Percentiles rank a stretch among this genome's conserved stretches.
Conservation (phyloP, 805 yeast genomes). For the Alloascoidea africana region DNA sequence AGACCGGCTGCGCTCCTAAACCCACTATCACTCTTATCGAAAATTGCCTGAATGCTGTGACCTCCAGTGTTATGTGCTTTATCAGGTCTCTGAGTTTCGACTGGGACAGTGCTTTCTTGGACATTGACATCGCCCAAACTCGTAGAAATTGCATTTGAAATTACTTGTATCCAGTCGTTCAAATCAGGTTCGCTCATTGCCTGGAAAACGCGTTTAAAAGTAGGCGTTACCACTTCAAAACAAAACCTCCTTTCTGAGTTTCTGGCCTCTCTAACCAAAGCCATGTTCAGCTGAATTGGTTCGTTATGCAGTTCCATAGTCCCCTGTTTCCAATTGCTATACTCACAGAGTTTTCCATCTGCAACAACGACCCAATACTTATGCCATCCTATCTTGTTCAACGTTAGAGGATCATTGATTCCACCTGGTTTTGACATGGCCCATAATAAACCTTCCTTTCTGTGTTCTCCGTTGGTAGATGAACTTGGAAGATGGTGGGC, state of each 20-base stretch:
- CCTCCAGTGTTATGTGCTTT: constrained; percentile 1
- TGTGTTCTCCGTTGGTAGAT: background rate
- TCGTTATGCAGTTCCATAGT: constrained; percentile 34
- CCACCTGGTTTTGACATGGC: constrained; percentile 24
- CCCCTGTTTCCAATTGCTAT: constrained; percentile 69
- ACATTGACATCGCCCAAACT: constrained; percentile 19
- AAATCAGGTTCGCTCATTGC: constrained; percentile 56
- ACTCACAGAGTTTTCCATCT: constrained; percentile 56
- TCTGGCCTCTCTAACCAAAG: constrained; percentile 36
- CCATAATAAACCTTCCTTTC: constrained; percentile 27
- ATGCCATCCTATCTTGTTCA: constrained; percentile 46
- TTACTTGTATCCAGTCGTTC: constrained; percentile 49
- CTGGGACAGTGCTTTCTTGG: constrained; percentile 5
- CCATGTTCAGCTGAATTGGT: constrained; percentile 58
- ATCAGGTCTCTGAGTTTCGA: background rate
- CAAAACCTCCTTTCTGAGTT: constrained; percentile 33
- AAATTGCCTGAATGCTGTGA: background rate
- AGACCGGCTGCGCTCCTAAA: constrained; percentile 1
- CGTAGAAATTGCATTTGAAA: constrained; percentile 36
- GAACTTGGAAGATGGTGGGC: background rate
- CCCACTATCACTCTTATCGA: constrained; percentile 1
- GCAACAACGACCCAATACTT: constrained; percentile 73
- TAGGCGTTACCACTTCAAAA: constrained; percentile 63
- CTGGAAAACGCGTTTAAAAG: constrained; percentile 60
- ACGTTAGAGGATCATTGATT: constrained; percentile 16